Evolutionary conservation across 1,284 basidiomycete genomes (phyloP).

Genomic region (Malassezia yamatoensis): DNA sequence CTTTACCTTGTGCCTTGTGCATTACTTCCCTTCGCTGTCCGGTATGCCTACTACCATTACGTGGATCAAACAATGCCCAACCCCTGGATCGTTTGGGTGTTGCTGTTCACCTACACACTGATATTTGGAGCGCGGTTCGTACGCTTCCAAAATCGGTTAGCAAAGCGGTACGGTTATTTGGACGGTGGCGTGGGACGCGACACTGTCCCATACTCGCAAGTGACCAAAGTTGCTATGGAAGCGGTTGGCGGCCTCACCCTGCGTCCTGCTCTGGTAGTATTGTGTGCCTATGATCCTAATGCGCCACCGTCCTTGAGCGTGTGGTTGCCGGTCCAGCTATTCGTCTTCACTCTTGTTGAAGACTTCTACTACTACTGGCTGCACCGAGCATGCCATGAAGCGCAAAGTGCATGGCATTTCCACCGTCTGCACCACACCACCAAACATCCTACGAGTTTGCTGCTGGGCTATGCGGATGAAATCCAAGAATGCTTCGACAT

Average conservation of each 20-base stretch:
- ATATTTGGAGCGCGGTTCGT: background rate
- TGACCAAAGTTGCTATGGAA: constrained; percentile 13
- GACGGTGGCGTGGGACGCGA: constrained; percentile 25
- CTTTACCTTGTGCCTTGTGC: constrained; percentile 2
- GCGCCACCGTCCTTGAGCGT: constrained; percentile 13
- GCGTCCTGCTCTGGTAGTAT: constrained; percentile 4
- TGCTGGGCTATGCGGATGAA: constrained; percentile 32
- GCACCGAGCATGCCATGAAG: constrained; percentile 36
- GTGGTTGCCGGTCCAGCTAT: constrained; percentile 23
- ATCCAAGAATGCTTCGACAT: constrained; percentile 39
- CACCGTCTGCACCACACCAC: constrained; percentile 33
- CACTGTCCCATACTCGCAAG: constrained; percentile 28
- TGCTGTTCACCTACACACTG: constrained; percentile 4
- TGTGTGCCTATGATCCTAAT: constrained; percentile 17
- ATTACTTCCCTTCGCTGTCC: background rate
- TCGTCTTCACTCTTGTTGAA: constrained; percentile 19
- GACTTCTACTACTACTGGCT: constrained; percentile 43
- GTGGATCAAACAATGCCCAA: background rate
- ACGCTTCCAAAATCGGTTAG: constrained; percentile 12
- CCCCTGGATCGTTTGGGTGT: constrained; percentile 1
- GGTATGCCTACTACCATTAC: constrained; percentile 2
- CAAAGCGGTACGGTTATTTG: constrained; percentile 30
- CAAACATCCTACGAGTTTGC: constrained; percentile 33
- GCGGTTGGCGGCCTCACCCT: constrained; percentile 15
- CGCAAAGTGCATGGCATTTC: constrained; percentile 21